These are phyloP conservation scores for Trypanosoma avium DNA, from an alignment of 208 protist species.

Conservation along the genomic window DNA sequence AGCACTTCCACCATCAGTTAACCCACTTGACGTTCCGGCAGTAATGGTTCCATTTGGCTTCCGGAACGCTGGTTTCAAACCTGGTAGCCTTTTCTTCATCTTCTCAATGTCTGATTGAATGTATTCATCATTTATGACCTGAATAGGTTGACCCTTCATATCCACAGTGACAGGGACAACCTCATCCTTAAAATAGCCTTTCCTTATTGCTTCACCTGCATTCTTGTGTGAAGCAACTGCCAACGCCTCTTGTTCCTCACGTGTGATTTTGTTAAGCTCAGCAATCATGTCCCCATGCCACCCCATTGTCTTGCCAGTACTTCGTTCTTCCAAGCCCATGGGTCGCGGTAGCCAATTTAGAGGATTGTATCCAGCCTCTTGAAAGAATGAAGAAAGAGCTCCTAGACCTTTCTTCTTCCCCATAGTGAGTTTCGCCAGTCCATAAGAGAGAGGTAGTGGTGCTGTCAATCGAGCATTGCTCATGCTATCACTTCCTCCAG, in stretches of 20 bases:
- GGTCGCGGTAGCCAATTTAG: constrained; percentile 62
- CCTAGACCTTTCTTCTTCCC: constrained; percentile 50
- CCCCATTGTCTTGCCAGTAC: constrained; percentile 89
- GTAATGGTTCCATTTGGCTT: constrained; percentile 79
- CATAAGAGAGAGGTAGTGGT: constrained; percentile 50
- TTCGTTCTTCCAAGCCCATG: constrained; percentile 61
- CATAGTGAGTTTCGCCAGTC: constrained; percentile 40
- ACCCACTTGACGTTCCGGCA: constrained; percentile 66
- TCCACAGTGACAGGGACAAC: constrained; percentile 53
- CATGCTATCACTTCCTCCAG: constrained; percentile 85
- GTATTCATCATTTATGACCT: constrained; percentile 63
- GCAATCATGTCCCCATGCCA: constrained; percentile 85
- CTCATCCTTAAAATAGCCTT: constrained; percentile 78
- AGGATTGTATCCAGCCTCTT: constrained; percentile 68
- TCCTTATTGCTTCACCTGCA: constrained; percentile 51
- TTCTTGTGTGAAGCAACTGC: constrained; percentile 68
- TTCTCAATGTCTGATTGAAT: constrained; percentile 59
- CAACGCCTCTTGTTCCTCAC: constrained; percentile 73
- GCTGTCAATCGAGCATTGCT: constrained; percentile 71
- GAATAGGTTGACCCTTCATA: constrained; percentile 37
- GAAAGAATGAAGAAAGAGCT: constrained; percentile 44
- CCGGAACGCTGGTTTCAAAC: constrained; percentile 75
- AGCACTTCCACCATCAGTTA: constrained; percentile 82
- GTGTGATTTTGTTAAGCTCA: constrained; percentile 71
- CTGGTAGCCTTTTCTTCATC: constrained; percentile 65